Conservation (phyloP, 768 basidiomycete genomes). For the Lactarius tabidus region DNA sequence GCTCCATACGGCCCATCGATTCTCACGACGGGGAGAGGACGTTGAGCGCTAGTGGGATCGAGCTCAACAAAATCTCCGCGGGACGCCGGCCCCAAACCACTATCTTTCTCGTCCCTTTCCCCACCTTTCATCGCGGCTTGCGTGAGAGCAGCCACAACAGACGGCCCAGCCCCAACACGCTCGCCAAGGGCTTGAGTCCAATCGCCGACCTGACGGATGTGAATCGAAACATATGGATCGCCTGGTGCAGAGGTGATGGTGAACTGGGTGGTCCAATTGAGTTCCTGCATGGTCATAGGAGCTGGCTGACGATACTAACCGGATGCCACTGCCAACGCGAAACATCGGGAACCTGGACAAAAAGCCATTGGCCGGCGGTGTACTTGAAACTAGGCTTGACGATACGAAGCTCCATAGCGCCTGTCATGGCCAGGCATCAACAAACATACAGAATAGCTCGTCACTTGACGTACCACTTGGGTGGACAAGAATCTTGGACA, state of each 20-base stretch:
- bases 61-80: slow-evolving; percentile 85
- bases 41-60: slow-evolving; percentile 45
- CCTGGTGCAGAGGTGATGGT: slow-evolving; percentile 95
- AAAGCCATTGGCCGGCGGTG: slow-evolving; percentile 88
- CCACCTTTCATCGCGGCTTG: slow-evolving; percentile 70
- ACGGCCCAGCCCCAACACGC: slow-evolving; percentile 77
- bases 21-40: slow-evolving; percentile 61
- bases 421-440: slow-evolving; percentile 34
- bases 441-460: neutral
- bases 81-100: slow-evolving; percentile 36
- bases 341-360: slow-evolving; percentile 83
- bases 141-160: slow-evolving; percentile 74
- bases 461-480: slow-evolving; percentile 62
- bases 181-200: slow-evolving; percentile 81
- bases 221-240: slow-evolving; percentile 87
- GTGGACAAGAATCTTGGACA: slow-evolving; percentile 86
- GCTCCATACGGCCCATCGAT: slow-evolving; percentile 94
- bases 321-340: slow-evolving; percentile 91
- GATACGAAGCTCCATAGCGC: slow-evolving; percentile 92
- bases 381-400: slow-evolving; percentile 90
- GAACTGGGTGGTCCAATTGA: slow-evolving; percentile 48
- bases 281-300: neutral
- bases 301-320: slow-evolving; percentile 47
- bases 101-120: slow-evolving; percentile 52
- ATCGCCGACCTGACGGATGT: slow-evolving; percentile 92